A percentile compares a stretch with the other conserved stretches of the same genome.
Conservation (phyloP, 2,329 filamentous ascomycete genomes). For the Zopfia rhizophila region DNA sequence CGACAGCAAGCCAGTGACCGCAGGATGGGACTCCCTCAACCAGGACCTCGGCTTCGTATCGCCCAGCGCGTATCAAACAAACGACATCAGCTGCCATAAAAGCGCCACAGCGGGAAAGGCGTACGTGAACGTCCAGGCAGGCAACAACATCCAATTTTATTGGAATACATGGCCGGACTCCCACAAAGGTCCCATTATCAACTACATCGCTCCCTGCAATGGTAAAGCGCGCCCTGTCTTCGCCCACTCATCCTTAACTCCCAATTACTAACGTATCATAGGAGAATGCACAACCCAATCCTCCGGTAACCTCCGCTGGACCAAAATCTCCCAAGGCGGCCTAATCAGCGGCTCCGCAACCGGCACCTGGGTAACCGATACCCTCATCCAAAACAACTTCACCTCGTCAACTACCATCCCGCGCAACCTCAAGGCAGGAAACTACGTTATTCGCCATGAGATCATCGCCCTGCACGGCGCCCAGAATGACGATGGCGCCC, state of each 20-base stretch:
- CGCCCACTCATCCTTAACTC: neutral
- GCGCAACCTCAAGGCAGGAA: conserved; percentile 55
- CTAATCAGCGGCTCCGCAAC: conserved; percentile 33
- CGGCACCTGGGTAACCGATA: conserved; percentile 47
- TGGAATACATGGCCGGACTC: conserved; percentile 51
- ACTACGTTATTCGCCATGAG: conserved; percentile 67
- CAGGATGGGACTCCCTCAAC: conserved; percentile 49
- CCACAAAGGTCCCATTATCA: conserved; percentile 52
- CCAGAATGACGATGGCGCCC: conserved; percentile 58
- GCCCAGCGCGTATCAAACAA: conserved; percentile 34
- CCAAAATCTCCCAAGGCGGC: conserved; percentile 46
- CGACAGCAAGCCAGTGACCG: conserved; percentile 36
- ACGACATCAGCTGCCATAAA: conserved; percentile 54
- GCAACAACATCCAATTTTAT: conserved; percentile 43
- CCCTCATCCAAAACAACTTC: conserved; percentile 57
- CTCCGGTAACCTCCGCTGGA: conserved; percentile 40
- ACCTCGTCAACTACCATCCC: conserved; percentile 59
- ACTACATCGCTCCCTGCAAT: conserved; percentile 51
- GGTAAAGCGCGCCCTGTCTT: conserved; percentile 21
- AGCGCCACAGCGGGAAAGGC: conserved; percentile 43
- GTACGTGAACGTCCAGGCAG: conserved; percentile 48
- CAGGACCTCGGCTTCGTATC: conserved; percentile 51
- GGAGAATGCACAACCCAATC: conserved; percentile 45
- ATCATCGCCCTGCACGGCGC: conserved; percentile 61
- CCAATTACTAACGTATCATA: conserved; percentile 4